Evolutionary conservation across 192 early-diverging fungal species (phyloP), one percentile per base, ranked within the genome.

Genomic region (Backusella morwellensis): DNA sequence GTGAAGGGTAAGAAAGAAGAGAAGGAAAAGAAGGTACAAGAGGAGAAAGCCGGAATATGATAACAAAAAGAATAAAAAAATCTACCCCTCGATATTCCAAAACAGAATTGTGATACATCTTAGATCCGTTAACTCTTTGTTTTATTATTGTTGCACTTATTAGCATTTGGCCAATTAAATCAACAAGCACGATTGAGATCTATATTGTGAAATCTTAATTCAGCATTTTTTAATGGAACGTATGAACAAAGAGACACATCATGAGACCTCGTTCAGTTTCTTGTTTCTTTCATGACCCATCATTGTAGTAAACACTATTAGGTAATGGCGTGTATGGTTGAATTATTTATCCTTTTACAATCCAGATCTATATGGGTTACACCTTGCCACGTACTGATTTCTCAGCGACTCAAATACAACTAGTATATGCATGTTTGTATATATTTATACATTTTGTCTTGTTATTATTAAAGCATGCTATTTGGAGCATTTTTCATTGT

Each of bases 41-140:
- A 35, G 67, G 67, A 17, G 35, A 68, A 68, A 68, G 67, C 67
- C 67, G 67, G 67, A 68, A 68, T 35, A 35, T 32, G 35, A 68
- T 35, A 68, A 36, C 29, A 68, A 14, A 12, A 29, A 29, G n/a
- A 29, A 12, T 14, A 29, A 29, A 66, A 63, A 63, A 63, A 63
- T 11, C 17, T 50, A 19, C 47, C 17, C 47, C 47, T 50, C 47
- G 6, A 50, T 19, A 50, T 19, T 19, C 15, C 17, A 50, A 50
- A 50, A 19, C 14, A 50, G 17, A 50, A 50, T 19, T 50, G 47
- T 50, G 47, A 50, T 50, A 50, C 56, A 29, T 66, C 14, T 66
- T 50, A 50, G 47, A 50, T 50, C 47, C 47, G 17, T 50, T 44
- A 12, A 15, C 47, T 50, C 47, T 50, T 50, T 44, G 15, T 44